Evolutionary conservation across 208 protist genomes (phyloP).

Genomic region (Leishmania gerbilli): DNA sequence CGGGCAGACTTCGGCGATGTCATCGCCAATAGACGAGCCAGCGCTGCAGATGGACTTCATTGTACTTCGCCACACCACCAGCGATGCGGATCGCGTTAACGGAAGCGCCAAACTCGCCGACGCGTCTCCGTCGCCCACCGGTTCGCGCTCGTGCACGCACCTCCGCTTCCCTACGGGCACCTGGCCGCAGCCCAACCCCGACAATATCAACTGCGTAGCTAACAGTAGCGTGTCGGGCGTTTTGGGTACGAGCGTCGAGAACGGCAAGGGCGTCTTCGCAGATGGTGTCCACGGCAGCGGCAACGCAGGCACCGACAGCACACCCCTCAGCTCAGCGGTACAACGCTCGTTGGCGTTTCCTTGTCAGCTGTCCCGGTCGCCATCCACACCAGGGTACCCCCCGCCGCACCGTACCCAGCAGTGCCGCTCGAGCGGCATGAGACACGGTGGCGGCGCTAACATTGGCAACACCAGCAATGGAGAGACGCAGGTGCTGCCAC

Average conservation of each 20-base stretch:
- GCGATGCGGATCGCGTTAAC: neutral
- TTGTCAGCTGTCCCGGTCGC: neutral
- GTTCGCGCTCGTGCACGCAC: neutral
- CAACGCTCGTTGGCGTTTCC: neutral
- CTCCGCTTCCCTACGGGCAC: neutral
- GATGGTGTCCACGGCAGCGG: neutral
- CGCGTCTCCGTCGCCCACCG: neutral
- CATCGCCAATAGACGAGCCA: neutral
- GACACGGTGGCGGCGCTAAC: neutral
- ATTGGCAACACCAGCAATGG: neutral
- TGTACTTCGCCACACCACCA: conserved; percentile 1
- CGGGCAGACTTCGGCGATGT: neutral
- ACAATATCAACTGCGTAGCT: too few species aligned
- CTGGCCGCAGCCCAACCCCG: neutral
- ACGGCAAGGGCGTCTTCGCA: neutral
- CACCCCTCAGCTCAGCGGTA: neutral
- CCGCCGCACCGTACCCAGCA: neutral
- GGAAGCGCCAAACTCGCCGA: neutral
- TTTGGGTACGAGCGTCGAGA: neutral
- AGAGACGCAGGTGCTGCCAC: neutral
- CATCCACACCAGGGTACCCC: neutral
- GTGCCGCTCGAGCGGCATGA: neutral
- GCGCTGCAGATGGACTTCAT: conserved; percentile 31
- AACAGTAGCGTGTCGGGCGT: neutral
- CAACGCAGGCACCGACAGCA: neutral